phyloP scores from a whole-genome alignment of 306 rosid genomes.

The Citrullus mucosospermus region DNA sequence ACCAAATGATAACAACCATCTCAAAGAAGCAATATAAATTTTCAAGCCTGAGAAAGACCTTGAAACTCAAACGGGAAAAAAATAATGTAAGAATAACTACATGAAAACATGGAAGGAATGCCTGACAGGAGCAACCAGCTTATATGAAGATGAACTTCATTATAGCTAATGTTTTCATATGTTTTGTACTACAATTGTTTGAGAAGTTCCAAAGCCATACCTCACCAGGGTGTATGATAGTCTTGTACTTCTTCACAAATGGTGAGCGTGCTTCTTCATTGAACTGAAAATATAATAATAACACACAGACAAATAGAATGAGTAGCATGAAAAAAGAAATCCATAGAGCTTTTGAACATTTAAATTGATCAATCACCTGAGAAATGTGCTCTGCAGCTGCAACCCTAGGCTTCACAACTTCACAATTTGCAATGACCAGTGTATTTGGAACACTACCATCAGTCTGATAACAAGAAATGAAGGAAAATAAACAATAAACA shows the following conservation, averaged over 20 bases:
- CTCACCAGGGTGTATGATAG: slow-evolving; percentile 99
- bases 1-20: not conserved
- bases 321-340: slow-evolving; percentile 4
- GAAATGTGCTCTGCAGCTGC: slow-evolving; percentile 99
- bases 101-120: not conserved
- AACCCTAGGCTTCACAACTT: slow-evolving; percentile 95
- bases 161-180: not conserved
- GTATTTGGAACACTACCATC: slow-evolving; percentile 99
- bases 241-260: slow-evolving; percentile 97
- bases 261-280: slow-evolving; percentile 99
- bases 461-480: slow-evolving; percentile 35
- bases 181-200: not conserved
- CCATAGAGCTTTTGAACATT: not conserved
- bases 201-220: slow-evolving; percentile 22
- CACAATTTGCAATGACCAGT: slow-evolving; percentile 93
- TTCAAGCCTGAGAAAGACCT: not conserved
- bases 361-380: slow-evolving; percentile 37
- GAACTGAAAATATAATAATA: slow-evolving; percentile 37
- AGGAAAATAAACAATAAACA: not conserved
- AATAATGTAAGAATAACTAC: not conserved
- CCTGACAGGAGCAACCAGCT: not conserved
- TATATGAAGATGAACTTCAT: not conserved
- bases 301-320: not conserved
- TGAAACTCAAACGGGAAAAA: not conserved
- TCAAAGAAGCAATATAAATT: not conserved